Evolutionary conservation across 2,329 filamentous ascomycete genomes (phyloP), one percentile per base, ranked within the genome.

Genomic region (Phaeomoniella chlamydospora): DNA sequence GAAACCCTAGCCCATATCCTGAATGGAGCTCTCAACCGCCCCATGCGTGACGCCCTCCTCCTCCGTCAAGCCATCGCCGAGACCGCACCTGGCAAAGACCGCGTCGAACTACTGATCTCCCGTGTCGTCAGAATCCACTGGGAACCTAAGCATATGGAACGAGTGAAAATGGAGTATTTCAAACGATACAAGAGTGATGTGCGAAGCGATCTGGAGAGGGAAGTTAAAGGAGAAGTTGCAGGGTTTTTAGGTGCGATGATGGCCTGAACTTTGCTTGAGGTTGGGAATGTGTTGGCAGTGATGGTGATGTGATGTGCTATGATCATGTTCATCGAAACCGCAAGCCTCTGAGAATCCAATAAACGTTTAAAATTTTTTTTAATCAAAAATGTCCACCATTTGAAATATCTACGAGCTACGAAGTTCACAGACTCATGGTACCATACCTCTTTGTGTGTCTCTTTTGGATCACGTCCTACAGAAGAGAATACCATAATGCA

Each of bases 11-110:
- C 86, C 0, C 90, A 96, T 58, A 84, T 96, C 47, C 78, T 98
- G 51, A 94, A 96, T 60, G 90, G 90, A 49, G 77, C 93, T 39
- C 93, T 96, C 63, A 96, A 96, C 62, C 82, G 82, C 40, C 87
- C 90, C 4, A 85, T 93, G 43, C 83, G 90, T 37, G 90, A 96
- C 56, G 85, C 88, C 3, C 70, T 94, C 26, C 76, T 96, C 2
- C 67, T 98, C 2, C 78, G 93, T 57, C 90, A 96, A 61, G 88
- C 90, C 2, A 75, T 96, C 44, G 80, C 77, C 14, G 72, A 80
- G 32, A 78, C 79, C 3, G 72, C 69, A 2, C 75, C 78, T 2
- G 73, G 71, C 44, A 73, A 72, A 43, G 82, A 88, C 51, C 76
- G 88, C 18, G 80, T 82, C 32, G 88, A 94, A 54, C 64, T 94